These are phyloP conservation scores for Xylaria cubensis DNA, from an alignment of 495 filamentous ascomycete genomes.

Conservation along the genomic window DNA sequence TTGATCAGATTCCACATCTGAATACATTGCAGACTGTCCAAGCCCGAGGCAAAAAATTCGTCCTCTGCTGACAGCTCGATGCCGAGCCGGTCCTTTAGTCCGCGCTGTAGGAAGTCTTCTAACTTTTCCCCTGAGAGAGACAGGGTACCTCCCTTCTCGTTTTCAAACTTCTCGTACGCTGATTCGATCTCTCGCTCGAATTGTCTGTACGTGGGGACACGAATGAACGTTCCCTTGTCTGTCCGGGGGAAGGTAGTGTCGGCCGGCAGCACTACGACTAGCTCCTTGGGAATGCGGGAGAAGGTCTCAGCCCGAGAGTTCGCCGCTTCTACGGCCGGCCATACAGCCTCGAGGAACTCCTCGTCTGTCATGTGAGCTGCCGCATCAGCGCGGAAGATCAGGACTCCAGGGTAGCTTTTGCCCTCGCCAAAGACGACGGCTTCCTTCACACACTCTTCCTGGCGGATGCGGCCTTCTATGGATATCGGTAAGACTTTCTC, in stretches of 20 bases:
- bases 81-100: constrained; percentile 35
- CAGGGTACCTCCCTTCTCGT: constrained; percentile 40
- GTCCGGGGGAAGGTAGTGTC: constrained; percentile 52
- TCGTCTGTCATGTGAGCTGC: constrained; percentile 41
- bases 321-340: constrained; percentile 56
- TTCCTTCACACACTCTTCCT: constrained; percentile 60
- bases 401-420: constrained; percentile 56
- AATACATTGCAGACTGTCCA: constrained; percentile 65
- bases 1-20: constrained; percentile 53
- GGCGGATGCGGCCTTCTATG: constrained; percentile 62
- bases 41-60: constrained; percentile 61
- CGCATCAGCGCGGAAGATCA: constrained; percentile 56
- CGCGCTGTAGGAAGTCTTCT: constrained; percentile 46
- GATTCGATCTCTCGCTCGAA: constrained; percentile 57
- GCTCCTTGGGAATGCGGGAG: constrained; percentile 58
- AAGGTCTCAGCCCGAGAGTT: constrained; percentile 60
- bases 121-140: constrained; percentile 40
- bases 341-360: constrained; percentile 53
- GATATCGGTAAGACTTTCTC: constrained; percentile 67
- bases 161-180: constrained; percentile 49
- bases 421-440: constrained; percentile 65
- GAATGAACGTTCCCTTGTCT: constrained; percentile 63
- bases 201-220: constrained; percentile 55
- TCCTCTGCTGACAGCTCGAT: constrained; percentile 34
- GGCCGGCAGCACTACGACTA: constrained; percentile 54